These are phyloP conservation scores for Plenodomus lindquistii DNA, from an alignment of 2,329 filamentous ascomycete species.

Conservation along the genomic window DNA sequence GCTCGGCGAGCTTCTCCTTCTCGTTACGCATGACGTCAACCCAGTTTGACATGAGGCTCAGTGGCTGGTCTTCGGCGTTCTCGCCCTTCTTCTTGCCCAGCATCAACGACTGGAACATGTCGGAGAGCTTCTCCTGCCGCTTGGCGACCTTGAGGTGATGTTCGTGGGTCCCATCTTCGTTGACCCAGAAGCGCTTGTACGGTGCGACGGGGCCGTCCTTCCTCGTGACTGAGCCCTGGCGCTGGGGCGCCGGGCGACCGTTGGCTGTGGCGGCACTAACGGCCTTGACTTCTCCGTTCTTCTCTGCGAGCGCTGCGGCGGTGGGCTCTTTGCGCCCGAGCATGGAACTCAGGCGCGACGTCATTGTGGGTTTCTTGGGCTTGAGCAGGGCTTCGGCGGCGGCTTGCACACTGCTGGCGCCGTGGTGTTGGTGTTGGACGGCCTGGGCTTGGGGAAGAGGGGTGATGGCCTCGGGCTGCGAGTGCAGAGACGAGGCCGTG, in stretches of 20 bases:
- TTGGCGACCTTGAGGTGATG: constrained; percentile 88
- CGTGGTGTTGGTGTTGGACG: constrained; percentile 28
- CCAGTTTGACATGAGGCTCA: constrained; percentile 94
- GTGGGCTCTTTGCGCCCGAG: constrained; percentile 41
- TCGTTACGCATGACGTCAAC: constrained; percentile 91
- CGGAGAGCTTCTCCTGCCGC: constrained; percentile 90
- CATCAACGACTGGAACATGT: constrained; percentile 86
- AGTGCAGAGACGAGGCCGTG: constrained; percentile 44
- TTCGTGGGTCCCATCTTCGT: constrained; percentile 73
- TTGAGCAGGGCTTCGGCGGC: constrained; percentile 40
- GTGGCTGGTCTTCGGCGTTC: constrained; percentile 70
- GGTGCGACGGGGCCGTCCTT: constrained; percentile 29
- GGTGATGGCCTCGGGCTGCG: constrained; percentile 39
- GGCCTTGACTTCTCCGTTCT: constrained; percentile 32
- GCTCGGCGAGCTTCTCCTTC: constrained; percentile 72
- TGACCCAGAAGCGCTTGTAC: constrained; percentile 59
- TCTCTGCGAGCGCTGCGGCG: constrained; percentile 24
- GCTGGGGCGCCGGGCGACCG: constrained; percentile 33
- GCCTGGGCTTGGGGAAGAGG: constrained; percentile 32
- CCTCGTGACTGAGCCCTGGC: constrained; percentile 37
- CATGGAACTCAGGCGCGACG: constrained; percentile 49
- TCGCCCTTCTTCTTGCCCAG: constrained; percentile 79
- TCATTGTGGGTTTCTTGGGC: constrained; percentile 48
- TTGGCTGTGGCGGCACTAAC: constrained; percentile 31
- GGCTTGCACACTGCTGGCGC: constrained; percentile 31